Base-by-base conservation (phyloP, 2,329 filamentous ascomycete genomes). In the Alternaria arborescens region DNA sequence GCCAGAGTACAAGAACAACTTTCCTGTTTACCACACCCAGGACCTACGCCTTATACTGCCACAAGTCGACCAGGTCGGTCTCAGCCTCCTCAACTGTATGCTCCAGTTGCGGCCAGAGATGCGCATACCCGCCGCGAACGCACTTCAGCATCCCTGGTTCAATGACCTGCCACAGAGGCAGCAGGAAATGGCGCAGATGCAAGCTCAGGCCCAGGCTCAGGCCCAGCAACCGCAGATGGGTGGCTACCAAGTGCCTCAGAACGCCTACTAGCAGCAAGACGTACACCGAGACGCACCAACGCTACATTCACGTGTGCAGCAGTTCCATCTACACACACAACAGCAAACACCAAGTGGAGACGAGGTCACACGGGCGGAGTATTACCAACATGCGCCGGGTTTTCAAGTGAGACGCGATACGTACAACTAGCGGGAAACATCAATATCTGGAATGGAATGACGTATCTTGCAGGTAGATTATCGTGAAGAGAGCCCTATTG, bases 1-100 rank as follows among this genome's bases (percentile, higher is more conserved):
- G 72, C 93, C 94, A n/a, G 95, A 99, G 80, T 99, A 98, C 85
- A 97, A 98, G 84, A 87, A 89, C 48, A 97, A 90, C 62, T 97
- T 97, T 81, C 93, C 95, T 68, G 92, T 97, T 77, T 98, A 95
- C 78, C 91, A 92, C 14, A 97, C 95, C 1, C 94, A 97, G 77
- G 93, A 97, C 71, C 84, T 98, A 55, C 87, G 91, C 20, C 87
- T 90, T 60, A 95, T 98, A 66, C 84, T 99, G 24, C 94, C 93
- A 0, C 92, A 97, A 75, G 93, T 99, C 71, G 95, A 99, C 73
- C 88, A 88, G 18, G 83, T 91, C 11, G 95, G 94, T 8, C 88
- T 99, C 72, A 93, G 97, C 75, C 83, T 99, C 50, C 84, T 99
- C 66, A 89, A 91, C 73, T 87, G 91, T 62, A 97, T 99, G 92